phyloP scores from a whole-genome alignment of 176 grass and related monocot genomes.

The Hordeum marinum region DNA sequence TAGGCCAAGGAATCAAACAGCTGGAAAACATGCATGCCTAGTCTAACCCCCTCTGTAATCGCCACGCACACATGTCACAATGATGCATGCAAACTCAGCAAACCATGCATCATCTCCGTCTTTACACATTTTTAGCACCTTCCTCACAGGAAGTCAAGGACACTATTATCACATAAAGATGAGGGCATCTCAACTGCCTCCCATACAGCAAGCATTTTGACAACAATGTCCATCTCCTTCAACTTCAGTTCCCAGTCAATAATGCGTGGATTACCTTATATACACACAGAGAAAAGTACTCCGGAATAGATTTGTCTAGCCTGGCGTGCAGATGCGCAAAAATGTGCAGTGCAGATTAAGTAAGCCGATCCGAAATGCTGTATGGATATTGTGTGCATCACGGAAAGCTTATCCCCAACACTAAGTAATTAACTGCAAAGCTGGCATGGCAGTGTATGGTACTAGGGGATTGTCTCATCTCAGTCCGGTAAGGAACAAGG shows the following conservation, averaged over 20 bases:
- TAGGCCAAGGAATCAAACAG: conserved; percentile 32
- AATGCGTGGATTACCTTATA: conserved; percentile 20
- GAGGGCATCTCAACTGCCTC: conserved; percentile 46
- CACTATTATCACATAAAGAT: neutral
- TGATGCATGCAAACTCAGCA: conserved; percentile 28
- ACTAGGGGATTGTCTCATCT: neutral
- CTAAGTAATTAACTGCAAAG: conserved; percentile 7
- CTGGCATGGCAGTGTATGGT: neutral
- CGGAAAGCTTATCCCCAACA: conserved; percentile 15
- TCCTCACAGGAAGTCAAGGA: too few relatives aligned
- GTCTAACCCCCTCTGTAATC: conserved; percentile 21
- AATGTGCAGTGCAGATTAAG: conserved; percentile 31
- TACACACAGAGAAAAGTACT: neutral
- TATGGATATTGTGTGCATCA: neutral
- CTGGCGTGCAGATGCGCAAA: conserved; percentile 8
- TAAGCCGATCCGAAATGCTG: conserved; percentile 1
- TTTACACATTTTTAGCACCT: too few relatives aligned
- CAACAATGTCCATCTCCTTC: conserved; percentile 18
- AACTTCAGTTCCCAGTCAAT: neutral
- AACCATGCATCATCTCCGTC: neutral
- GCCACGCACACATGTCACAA: conserved; percentile 25
- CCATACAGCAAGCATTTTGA: neutral
- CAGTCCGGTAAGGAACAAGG: neutral
- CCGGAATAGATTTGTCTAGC: conserved; percentile 1
- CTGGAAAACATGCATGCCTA: conserved; percentile 38